phyloP scores from a whole-genome alignment of 2,329 filamentous ascomycete species.

The Bipolaris victoriae region DNA sequence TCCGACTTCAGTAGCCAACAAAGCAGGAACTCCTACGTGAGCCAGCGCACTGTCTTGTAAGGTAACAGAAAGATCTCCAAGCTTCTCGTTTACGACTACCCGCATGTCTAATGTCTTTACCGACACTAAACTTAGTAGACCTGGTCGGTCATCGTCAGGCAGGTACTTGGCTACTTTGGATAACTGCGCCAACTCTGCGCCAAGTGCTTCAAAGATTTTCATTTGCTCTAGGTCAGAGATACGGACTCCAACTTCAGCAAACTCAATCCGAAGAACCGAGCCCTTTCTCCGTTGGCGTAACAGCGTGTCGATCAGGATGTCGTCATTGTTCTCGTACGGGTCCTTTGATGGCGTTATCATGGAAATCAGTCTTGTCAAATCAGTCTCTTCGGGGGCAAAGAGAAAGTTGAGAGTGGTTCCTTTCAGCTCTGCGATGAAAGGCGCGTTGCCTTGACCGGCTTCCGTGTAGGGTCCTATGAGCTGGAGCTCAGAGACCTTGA shows the following conservation, averaged over 20 bases:
- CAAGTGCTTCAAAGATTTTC: conserved; percentile 71
- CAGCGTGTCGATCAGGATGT: conserved; percentile 92
- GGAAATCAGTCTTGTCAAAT: conserved; percentile 81
- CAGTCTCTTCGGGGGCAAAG: conserved; percentile 73
- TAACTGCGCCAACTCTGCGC: conserved; percentile 79
- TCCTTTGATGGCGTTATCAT: conserved; percentile 91
- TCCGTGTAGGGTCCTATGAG: conserved; percentile 72
- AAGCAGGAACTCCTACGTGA: conserved; percentile 80
- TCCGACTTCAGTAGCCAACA: conserved; percentile 78
- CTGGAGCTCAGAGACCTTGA: conserved; percentile 77
- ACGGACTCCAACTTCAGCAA: conserved; percentile 68
- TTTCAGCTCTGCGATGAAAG: conserved; percentile 67
- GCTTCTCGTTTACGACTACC: conserved; percentile 68
- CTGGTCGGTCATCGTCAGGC: conserved; percentile 92
- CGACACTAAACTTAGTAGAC: conserved; percentile 75
- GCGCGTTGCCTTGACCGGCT: conserved; percentile 61
- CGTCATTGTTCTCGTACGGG: conserved; percentile 86
- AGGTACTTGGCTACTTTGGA: conserved; percentile 92
- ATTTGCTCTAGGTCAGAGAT: conserved; percentile 70
- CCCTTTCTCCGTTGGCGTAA: conserved; percentile 86
- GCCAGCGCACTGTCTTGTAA: conserved; percentile 39
- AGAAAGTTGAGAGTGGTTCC: conserved; percentile 75
- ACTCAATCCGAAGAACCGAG: conserved; percentile 73
- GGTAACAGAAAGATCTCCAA: conserved; percentile 64
- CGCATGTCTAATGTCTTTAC: conserved; percentile 68